Evolutionary conservation across 164 flowering plant genomes (phyloP), one percentile per base, ranked within the genome.

Genomic region (Magnolia kwangsiensis): DNA sequence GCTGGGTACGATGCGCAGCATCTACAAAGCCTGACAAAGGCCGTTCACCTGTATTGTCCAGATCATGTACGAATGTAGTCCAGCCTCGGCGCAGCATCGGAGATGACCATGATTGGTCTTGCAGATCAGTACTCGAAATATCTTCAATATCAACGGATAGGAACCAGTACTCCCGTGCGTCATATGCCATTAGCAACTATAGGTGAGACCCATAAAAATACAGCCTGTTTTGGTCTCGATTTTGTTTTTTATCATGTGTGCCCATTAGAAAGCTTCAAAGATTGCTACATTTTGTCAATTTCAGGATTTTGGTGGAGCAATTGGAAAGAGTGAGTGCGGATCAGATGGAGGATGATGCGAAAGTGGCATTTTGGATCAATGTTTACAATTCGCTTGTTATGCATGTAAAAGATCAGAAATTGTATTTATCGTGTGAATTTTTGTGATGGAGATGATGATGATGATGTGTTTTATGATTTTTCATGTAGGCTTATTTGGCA

Each of bases 351-450:
- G 79, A 69, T 55, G 80, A 86, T 81, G 90, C 90, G n/a, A 90
- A 89, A 77, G 80, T 80, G 73, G 97, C 98, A 80, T 94, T 94
- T 81, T 94, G 98, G 98, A 88, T 94, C 84, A 94, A 94, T 59
- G 87, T 91, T 77, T 89, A 92, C 82, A 92, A 94, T 83, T 84
- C 98, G 80, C 91, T 92, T 20, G 78, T 94, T 68, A 94, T 94
- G 98, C 98, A 94, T 88, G 98, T 94, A 90, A 89, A 37, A 67
- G 67, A 68, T 45, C 31, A 14, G 2, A 61, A 58, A 29, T 18
- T 51, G 23, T 1, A 23, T 51, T 73, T 66, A 20, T 10, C 24
- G 16, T 5, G 9, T 8, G 50, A 68, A 18, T 64, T 64, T 19
- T 19, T 78, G 27, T 63, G 20, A 50, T 68, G 16, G 24, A 74